phyloP scores from a whole-genome alignment of 2,329 filamentous ascomycete genomes.

The Monascus ruber region DNA sequence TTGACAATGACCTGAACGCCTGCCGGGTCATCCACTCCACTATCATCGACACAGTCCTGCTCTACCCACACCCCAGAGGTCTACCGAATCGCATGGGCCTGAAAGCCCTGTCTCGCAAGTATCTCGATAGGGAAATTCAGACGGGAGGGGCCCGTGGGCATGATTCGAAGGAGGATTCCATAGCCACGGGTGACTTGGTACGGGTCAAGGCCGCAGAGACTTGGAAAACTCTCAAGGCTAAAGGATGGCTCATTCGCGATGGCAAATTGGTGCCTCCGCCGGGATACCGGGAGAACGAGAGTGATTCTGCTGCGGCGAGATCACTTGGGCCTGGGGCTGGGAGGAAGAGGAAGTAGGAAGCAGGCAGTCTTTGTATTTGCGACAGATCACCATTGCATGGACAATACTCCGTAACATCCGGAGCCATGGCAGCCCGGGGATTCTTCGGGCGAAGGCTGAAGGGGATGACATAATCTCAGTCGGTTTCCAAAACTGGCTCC shows the following conservation, averaged over 20 bases:
- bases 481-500: no score
- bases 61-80: conserved; percentile 68
- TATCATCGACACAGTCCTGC: conserved; percentile 72
- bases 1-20: conserved; percentile 90
- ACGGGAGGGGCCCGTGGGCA: conserved; percentile 57
- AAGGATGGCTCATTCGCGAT: conserved; percentile 55
- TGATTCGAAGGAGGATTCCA: conserved; percentile 85
- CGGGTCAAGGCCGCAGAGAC: conserved; percentile 56
- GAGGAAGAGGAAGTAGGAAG: conserved; percentile 12
- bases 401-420: no score
- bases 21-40: conserved; percentile 73
- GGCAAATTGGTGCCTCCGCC: conserved; percentile 29
- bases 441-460: no score
- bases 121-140: conserved; percentile 70
- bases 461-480: no score
- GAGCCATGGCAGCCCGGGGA: no score
- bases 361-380: not conserved
- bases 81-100: conserved; percentile 68
- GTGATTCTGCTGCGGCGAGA: conserved; percentile 2
- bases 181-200: conserved; percentile 78
- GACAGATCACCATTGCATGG: no score
- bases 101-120: conserved; percentile 58
- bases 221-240: conserved; percentile 55
- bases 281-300: conserved; percentile 5
- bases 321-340: conserved; percentile 13